Evolutionary conservation across 2,329 filamentous ascomycete species (phyloP), one percentile per base, ranked within the genome.

Genomic region (Fusarium sublunatum): DNA sequence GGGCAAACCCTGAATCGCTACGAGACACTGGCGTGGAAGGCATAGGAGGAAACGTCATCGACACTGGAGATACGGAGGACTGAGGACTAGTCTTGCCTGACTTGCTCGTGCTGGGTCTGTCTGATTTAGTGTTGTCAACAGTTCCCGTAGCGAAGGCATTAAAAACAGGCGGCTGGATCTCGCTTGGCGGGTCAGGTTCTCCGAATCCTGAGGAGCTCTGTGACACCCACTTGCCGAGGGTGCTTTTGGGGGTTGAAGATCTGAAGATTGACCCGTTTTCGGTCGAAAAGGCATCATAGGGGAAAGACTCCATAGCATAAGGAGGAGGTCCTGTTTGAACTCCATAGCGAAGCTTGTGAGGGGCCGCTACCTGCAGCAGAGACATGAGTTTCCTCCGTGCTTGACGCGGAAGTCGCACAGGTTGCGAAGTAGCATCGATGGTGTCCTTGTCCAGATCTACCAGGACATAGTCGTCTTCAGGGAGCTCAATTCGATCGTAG

Each of bases 381-480:
- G 93, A 93, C 70, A 92, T 84, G 28, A 99, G 85, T 77, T 99
- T 99, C 65, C 93, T 86, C 44, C 95, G 88, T 74, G 96, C 91
- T 72, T 97, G 94, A 60, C 92, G 88, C 9, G 95, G 95, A 24
- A 99, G 82, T 39, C 89, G 83, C 42, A 86, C 84, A n/a, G 93
- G 92, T 55, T 88, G 86, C 6, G 87, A 82, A 2, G 92, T 95
- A 44, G 92, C 91, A 73, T 97, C 92, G 59, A 99, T 93, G 13
- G 88, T 88, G 75, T 99, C 91, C 74, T 91, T 88, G 76, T 99
- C 95, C 47, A 99, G 82, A 76, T 99, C 95, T 32, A 98, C 93
- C 13, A 98, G 82, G 15, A 98, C 93, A 74, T 94, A 98, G 73
- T 98, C 95, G 70, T 98, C 95, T 7, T 97, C 92, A 0, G 95